Percentiles rank a stretch among this genome's conserved stretches.
Evolutionary conservation across 148 eudicot species (phyloP).

Genomic region (Camellia granthamiana): DNA sequence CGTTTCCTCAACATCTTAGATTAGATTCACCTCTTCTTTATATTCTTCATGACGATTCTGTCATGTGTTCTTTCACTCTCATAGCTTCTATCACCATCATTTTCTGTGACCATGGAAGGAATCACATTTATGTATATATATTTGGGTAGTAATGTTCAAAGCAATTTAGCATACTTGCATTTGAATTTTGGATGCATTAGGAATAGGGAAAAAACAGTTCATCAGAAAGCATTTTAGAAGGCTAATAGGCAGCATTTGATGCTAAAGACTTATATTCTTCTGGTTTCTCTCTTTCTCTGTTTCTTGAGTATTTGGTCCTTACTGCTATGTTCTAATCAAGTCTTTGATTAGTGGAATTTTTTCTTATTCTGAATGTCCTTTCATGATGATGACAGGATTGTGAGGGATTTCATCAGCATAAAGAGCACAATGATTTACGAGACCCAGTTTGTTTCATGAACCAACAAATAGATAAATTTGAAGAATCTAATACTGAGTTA

Average conservation of each 20-base stretch:
- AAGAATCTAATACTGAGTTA: constrained; percentile 14
- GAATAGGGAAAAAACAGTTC: too few relatives aligned
- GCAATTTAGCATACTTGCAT: background rate
- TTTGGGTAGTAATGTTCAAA: too few relatives aligned
- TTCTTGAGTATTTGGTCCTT: background rate
- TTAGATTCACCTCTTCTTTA: too few relatives aligned
- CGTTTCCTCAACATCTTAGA: background rate
- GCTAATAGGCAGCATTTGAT: background rate
- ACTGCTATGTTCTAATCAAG: background rate
- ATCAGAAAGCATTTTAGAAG: background rate
- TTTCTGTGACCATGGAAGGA: background rate
- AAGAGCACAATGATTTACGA: background rate
- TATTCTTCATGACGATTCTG: background rate
- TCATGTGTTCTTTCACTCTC: too few relatives aligned
- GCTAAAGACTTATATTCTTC: background rate
- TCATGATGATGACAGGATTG: constrained; percentile 5
- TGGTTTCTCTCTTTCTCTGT: background rate
- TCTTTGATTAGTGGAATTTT: background rate
- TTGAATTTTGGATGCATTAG: background rate
- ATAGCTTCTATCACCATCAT: background rate
- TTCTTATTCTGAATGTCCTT: too few relatives aligned
- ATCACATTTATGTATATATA: too few relatives aligned
- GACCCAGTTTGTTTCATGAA: background rate
- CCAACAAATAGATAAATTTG: constrained; percentile 14
- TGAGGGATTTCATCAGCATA: background rate